These are phyloP conservation scores for Trametes sanguinea DNA, from an alignment of 768 basidiomycete species.

Conservation along the genomic window DNA sequence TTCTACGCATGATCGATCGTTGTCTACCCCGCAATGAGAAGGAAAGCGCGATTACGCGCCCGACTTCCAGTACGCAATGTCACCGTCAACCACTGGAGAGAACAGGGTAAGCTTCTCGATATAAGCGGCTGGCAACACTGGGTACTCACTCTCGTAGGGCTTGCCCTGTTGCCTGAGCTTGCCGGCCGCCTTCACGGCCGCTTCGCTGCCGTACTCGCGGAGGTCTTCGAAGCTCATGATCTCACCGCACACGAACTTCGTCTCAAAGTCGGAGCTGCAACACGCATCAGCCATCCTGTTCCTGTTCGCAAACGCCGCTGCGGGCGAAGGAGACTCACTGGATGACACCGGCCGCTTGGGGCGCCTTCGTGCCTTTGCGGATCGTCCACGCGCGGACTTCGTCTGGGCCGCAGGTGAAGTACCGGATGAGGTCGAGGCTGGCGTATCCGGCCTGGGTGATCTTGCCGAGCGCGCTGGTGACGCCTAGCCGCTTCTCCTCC, in stretches of 20 bases:
- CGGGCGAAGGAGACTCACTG: slow-evolving; percentile 58
- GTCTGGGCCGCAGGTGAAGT: slow-evolving; percentile 96
- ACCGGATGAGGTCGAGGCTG: slow-evolving; percentile 89
- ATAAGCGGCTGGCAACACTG: neutral
- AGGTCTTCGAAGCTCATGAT: slow-evolving; percentile 93
- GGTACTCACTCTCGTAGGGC: slow-evolving; percentile 84
- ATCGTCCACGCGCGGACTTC: slow-evolving; percentile 99
- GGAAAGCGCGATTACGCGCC: slow-evolving; percentile 31
- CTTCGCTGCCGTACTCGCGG: slow-evolving; percentile 87
- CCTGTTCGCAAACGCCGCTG: neutral
- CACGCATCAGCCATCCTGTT: neutral
- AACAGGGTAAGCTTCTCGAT: neutral
- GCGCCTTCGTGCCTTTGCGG: slow-evolving; percentile 89
- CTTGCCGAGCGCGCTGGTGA: slow-evolving; percentile 78
- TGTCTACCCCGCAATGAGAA: neutral
- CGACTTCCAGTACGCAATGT: slow-evolving; percentile 91
- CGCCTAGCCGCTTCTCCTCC: slow-evolving; percentile 76
- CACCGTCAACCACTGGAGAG: slow-evolving; percentile 75
- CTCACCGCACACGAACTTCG: slow-evolving; percentile 97
- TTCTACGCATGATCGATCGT: neutral
- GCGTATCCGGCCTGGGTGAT: slow-evolving; percentile 95
- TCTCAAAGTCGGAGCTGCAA: slow-evolving; percentile 89
- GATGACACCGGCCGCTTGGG: slow-evolving; percentile 97
- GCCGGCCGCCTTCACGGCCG: slow-evolving; percentile 91
- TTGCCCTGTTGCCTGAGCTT: slow-evolving; percentile 96